Base-by-base conservation (phyloP, 805 yeast species). In the Wickerhamiella lipophila region DNA sequence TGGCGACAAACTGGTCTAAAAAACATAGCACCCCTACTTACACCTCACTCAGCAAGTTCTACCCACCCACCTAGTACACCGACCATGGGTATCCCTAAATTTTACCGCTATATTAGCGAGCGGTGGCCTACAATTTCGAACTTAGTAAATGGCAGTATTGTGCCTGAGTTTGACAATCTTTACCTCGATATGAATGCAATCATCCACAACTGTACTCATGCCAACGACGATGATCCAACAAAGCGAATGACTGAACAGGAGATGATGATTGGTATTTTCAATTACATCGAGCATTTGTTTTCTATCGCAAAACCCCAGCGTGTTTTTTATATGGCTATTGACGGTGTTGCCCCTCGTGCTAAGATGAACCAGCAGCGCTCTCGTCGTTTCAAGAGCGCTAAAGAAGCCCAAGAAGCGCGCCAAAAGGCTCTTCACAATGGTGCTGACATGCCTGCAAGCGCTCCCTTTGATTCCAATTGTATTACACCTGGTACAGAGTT, bases 271-370 rank as follows among this genome's bases (percentile, higher is more conserved):
- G 81, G 89, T n/a, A 87, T 92, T 43, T 89, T 88, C 68, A 81
- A 84, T 29, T 92, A 92, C 61, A 89, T 92, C 54, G 98, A 92
- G 63, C 96, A 92, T 65, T 69, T 92, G 50, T 89, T 92, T 60
- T 80, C 80, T 53, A 77, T 86, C 22, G 87, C 92, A 55, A 78
- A 79, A 63, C 99, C 99, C 7, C 73, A 83, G 58, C 75, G 85
- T 61, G 77, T 81, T 12, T 84, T 89, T 57, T 88, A 82, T 63
- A 87, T 89, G 95, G 97, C 98, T 2, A 84, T 89, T 58, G 98
- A 89, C 68, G 98, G 98, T 63, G 97, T 89, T 46, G 98, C 98
- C 0, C 98, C 98, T 38, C 73, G 98, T 63, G 98, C 98, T 9
- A 89, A 89, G 62, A 88, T 89, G 96, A 89, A 89, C 63, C 97